Base-by-base conservation (phyloP, 176 grass and related monocot genomes). In the Eleusine indica region DNA sequence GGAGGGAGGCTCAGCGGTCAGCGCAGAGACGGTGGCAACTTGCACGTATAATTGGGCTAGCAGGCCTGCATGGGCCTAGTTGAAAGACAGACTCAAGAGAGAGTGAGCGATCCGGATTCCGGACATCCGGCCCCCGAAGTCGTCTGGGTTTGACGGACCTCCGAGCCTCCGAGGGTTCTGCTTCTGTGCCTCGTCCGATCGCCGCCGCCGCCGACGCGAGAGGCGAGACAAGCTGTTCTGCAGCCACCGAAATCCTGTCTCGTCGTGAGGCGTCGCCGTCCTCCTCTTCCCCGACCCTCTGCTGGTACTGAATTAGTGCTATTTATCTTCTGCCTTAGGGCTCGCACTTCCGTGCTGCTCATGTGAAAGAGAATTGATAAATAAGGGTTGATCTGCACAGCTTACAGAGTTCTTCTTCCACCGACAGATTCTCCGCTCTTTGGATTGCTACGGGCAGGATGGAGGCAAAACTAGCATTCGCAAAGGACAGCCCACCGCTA, bases 401-500 rank as follows among this genome's bases (percentile, higher is more conserved):
- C 66, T 83, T 25, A 42, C 13, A 22, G 8, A 47, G 14, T 71
- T 71, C 68, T 44, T 54, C 48, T 70, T 16, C 42, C 41, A 21
- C 66, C 43, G 43, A 17, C n/a, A 80, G 76, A 12, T 64, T 63
- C 53, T 9, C 47, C 7, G 7, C 53, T 79, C 35, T 52, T 64
- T 71, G 16, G 48, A 21, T 66, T 71, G 35, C 73, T 29, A 79
- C 58, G 41, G 76, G 69, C 52, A 44, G 58, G 70, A 93, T 91
- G 89, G 93, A 90, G 76, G 9, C 58, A 66, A 72, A 74, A 62
- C 77, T 94, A 68, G 86, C 88, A 17, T 94, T 93, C 79, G 71
- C 88, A 43, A 67, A 78, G 40, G 95, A 97, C 49, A 69, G 41
- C 72, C 88, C 90, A 25, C 95, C 95, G 22, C 86, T 97, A 5